Evolutionary conservation across 257 asterid genomes (phyloP).

Genomic region (Capsicum chinense): DNA sequence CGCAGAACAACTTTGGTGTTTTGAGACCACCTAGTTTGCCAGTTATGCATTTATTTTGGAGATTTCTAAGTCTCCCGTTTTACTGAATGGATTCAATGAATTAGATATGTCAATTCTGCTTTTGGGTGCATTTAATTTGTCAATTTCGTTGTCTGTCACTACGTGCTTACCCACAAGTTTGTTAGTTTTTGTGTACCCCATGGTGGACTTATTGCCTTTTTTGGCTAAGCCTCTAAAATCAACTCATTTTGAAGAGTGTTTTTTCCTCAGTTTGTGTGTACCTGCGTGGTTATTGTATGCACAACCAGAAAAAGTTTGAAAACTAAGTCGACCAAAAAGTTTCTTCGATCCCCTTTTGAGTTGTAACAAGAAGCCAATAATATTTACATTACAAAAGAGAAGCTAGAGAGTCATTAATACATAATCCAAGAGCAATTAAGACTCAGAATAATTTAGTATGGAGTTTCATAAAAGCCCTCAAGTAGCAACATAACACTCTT

Average conservation of each 20-base stretch:
- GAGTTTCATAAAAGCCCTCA: no score
- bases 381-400: constrained; percentile 7
- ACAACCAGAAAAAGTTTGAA: neutral
- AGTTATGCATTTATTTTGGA: neutral
- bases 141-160: neutral
- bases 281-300: neutral
- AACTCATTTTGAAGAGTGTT: no score
- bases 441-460: no score
- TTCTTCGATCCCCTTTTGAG: neutral
- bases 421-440: neutral
- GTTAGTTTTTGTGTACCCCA: neutral
- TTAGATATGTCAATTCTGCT: neutral
- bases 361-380: neutral
- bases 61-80: neutral
- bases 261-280: neutral
- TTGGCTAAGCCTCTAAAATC: no score
- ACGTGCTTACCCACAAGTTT: neutral
- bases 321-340: neutral
- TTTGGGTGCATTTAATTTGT: constrained; percentile 18
- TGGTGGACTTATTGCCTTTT: neutral
- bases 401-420: constrained; percentile 11
- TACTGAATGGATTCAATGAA: neutral
- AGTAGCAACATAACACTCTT: no score
- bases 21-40: neutral
- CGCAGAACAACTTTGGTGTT: no score